Evolutionary conservation across 2,329 filamentous ascomycete genomes (phyloP).

Genomic region (Alternaria sp.): DNA sequence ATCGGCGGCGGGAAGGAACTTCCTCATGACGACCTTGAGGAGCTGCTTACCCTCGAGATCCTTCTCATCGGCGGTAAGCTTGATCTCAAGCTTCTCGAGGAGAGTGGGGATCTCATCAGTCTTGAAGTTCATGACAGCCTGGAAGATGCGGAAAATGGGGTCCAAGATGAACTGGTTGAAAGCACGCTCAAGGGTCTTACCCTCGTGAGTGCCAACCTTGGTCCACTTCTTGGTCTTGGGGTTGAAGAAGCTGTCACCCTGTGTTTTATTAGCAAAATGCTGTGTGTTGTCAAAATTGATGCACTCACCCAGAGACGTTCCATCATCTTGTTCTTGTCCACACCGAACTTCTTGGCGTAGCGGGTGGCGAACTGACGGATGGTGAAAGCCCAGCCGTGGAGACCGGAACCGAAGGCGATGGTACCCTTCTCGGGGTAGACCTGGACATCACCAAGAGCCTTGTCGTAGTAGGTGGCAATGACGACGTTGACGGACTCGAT

Average conservation of each 20-base stretch:
- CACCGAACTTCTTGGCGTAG: constrained; percentile 99
- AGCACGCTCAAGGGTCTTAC: constrained; percentile 91
- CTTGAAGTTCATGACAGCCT: constrained; percentile 97
- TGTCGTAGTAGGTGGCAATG: constrained; percentile 99
- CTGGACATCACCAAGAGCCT: constrained; percentile 95
- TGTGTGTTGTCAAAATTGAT: neutral
- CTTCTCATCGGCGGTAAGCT: constrained; percentile 85
- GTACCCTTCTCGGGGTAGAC: constrained; percentile 98
- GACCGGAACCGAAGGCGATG: constrained; percentile 98
- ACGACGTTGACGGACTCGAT: constrained; percentile 99
- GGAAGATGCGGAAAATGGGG: constrained; percentile 99
- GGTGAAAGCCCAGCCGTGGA: constrained; percentile 99
- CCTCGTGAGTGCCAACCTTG: constrained; percentile 82
- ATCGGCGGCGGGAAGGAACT: constrained; percentile 97
- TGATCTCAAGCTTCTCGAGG: constrained; percentile 92
- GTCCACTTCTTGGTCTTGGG: constrained; percentile 99
- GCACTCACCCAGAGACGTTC: constrained; percentile 92
- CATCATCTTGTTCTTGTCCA: constrained; percentile 99
- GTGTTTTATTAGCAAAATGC: constrained; percentile 29
- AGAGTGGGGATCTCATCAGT: constrained; percentile 86
- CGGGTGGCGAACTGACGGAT: constrained; percentile 94
- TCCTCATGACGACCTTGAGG: constrained; percentile 97
- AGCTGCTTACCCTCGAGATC: constrained; percentile 97
- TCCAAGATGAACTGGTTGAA: constrained; percentile 99
- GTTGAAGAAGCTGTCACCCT: constrained; percentile 99